These are phyloP conservation scores for Phytopythium sindhum DNA, from an alignment of 352 stramenopile species.

Conservation along the genomic window DNA sequence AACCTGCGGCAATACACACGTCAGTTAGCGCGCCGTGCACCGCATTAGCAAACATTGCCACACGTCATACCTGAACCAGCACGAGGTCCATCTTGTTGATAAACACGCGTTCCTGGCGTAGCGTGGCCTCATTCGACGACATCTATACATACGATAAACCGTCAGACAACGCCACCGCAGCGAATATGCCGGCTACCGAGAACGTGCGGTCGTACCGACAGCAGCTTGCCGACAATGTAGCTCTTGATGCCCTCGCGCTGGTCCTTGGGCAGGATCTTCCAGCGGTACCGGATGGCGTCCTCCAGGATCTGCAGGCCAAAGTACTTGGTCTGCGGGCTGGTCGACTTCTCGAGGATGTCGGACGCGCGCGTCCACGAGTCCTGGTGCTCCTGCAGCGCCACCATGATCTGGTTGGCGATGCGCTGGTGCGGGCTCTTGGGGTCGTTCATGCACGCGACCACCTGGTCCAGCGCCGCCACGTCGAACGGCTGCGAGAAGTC, in stretches of 20 bases:
- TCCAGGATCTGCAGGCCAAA: conserved; percentile 96
- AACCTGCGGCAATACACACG: conserved; percentile 60
- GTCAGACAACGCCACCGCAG: conserved; percentile 2
- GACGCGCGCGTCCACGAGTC: conserved; percentile 92
- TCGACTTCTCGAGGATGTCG: conserved; percentile 95
- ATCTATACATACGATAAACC: conserved; percentile 30
- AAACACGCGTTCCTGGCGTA: conserved; percentile 91
- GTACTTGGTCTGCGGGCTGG: conserved; percentile 88
- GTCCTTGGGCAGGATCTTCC: conserved; percentile 95
- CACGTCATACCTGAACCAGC: conserved; percentile 65
- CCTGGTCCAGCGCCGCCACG: conserved; percentile 94
- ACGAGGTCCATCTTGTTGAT: conserved; percentile 96
- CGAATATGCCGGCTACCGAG: neutral
- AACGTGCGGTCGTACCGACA: conserved; percentile 59
- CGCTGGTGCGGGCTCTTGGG: conserved; percentile 91
- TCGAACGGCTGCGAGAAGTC: conserved; percentile 96
- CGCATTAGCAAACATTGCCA: neutral
- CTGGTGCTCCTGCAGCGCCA: conserved; percentile 91
- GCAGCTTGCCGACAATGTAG: conserved; percentile 97
- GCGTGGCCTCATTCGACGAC: conserved; percentile 87
- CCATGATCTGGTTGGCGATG: conserved; percentile 93
- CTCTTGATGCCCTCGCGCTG: conserved; percentile 98
- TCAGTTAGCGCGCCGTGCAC: neutral
- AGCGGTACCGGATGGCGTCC: conserved; percentile 96
- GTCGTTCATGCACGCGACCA: conserved; percentile 96